Evolutionary conservation across 441 rosid species (phyloP), one percentile per base, ranked within the genome.

Genomic region (Theobroma grandiflorum): DNA sequence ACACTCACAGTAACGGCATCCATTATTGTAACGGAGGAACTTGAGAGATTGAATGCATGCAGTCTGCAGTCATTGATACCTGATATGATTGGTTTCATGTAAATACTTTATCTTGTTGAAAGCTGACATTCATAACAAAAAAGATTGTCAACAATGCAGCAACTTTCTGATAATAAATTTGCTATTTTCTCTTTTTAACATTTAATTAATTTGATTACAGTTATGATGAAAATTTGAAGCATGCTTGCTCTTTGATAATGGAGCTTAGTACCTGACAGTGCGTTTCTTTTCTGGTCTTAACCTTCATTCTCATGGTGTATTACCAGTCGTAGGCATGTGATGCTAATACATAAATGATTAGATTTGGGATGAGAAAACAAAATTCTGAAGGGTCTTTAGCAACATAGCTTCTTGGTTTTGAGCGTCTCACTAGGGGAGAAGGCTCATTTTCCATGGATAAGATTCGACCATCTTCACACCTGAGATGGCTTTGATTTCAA

Each of bases 11-110:
- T 78, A 89, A 90, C 31, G 93, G 91, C 18, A 58, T 85, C 75
- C 91, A 86, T 81, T 83, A 79, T 71, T 88, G 93, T 87, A 92
- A 88, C 67, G 90, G 92, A 84, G 79, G 64, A 65, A 65, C 38
- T 38, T 77, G 63, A 81, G 74, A 71, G 58, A 37, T 47, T 52
- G 57, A 68, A 62, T 64, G 78, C 57, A 42, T 76, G 35, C 38
- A 63, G 18, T 61, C 77, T 15, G 37, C 43, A 9, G 71, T 58
- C 79, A 66, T 74, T 77, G 47, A 38, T 85, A 74, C 62, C 69
- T 81, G 65, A 75, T 73, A 73, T 74, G 71, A 79, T 82, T 86
- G 82, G 83, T 79, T 83, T 80, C 75, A 16, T 87, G 89, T 89
- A 84, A 62, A 87, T 82, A 81, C 83, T 81, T 50, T 70, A 43